Base-by-base conservation (phyloP, 768 basidiomycete genomes). In the Pisolithus tinctorius region DNA sequence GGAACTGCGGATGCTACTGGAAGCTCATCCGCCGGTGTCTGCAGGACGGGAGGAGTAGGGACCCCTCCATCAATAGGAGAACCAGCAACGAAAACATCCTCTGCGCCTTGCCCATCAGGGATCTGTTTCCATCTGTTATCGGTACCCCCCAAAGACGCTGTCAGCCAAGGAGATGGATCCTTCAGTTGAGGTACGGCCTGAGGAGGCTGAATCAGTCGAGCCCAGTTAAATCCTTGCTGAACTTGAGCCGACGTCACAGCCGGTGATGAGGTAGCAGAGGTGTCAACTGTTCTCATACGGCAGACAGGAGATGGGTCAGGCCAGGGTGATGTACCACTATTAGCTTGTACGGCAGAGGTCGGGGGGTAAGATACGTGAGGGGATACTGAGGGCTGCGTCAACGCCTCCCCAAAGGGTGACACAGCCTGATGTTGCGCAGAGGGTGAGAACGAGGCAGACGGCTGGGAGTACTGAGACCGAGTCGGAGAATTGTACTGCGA, bases 71-170 rank as follows among this genome's bases (percentile, higher is more conserved):
- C 58, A 44, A 45, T 25, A 13, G 59, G 45, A 50, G 60, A 55
- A 50, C 63, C 52, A 27, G 53, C 51, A 39, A 57, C 31, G 42
- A 58, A 49, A 47, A 51, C 38, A 52, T 40, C 55, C 30, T 55
- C 59, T 26, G 62, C 70, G 30, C 70, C 61, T 30, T 71, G 69
- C 43, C 75, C 68, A 50, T 79, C 73, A 2, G 71, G 69, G n/a
- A 60, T 50, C 42, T 70, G 63, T 34, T 62, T 63, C 82, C 81
- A 83, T 44, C 62, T 69, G 14, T 78, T 76, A 34, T 79, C 74
- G 0, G 70, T 62, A 34, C 62, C 59, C 72, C 3, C 20, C 20
- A 20, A 20, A 20, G 20, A 20, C 2, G 20, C 20, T 20, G 20
- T 20, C 20, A 20, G 20, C 20, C 20, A 20, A 20, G 20, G 20